These are phyloP conservation scores for Botrytis hyacinthi DNA, from an alignment of 2,329 filamentous ascomycete species.

Conservation along the genomic window DNA sequence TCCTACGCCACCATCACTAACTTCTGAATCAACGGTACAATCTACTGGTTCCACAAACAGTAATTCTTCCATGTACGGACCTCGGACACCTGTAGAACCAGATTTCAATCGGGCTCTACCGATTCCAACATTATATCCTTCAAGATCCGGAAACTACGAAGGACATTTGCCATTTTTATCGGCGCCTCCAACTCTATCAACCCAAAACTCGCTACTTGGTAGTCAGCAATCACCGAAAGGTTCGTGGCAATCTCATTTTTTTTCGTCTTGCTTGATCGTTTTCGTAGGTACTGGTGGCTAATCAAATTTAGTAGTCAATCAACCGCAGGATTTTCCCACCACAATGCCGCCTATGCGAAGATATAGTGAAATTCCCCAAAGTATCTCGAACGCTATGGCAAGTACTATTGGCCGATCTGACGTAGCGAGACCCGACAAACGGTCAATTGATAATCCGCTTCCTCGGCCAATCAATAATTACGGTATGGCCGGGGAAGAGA, in stretches of 20 bases:
- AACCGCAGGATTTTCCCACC: constrained; percentile 27
- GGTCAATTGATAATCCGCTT: constrained; percentile 23
- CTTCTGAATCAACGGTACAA: constrained; percentile 35
- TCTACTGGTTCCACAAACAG: constrained; percentile 33
- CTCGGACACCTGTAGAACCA: constrained; percentile 37
- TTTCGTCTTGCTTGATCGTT: background rate
- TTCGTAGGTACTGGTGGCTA: constrained; percentile 11
- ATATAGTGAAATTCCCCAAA: constrained; percentile 22
- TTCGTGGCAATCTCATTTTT: constrained; percentile 23
- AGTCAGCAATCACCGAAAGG: constrained; percentile 34
- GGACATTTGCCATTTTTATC: constrained; percentile 35
- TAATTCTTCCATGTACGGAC: constrained; percentile 33
- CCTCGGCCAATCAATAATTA: constrained; percentile 28
- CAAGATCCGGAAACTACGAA: constrained; percentile 34
- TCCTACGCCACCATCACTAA: constrained; percentile 34
- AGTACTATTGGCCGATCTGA: background rate
- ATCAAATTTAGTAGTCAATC: constrained; percentile 24
- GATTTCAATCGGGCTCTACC: constrained; percentile 34
- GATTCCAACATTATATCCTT: constrained; percentile 32
- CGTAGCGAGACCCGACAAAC: background rate
- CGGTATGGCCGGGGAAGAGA: constrained; percentile 34
- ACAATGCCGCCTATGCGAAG: constrained; percentile 34
- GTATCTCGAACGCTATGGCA: constrained; percentile 15
- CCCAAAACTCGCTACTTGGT: constrained; percentile 27
- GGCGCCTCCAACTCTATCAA: constrained; percentile 33